Base-by-base conservation (phyloP, 306 rosid genomes). In the Glycine latifolia region DNA sequence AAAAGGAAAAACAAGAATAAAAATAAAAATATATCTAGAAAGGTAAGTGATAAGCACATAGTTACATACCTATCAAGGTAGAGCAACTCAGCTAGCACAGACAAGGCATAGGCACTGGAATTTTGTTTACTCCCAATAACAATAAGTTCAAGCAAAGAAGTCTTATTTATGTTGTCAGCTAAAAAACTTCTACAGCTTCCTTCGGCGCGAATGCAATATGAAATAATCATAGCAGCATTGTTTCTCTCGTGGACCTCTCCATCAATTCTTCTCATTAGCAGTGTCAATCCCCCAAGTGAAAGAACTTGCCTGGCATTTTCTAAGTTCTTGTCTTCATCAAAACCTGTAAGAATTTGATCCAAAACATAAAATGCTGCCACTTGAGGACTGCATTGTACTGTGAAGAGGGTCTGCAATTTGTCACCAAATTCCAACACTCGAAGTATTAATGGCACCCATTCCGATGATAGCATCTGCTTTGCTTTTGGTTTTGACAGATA, bases 391-490 rank as follows among this genome's bases (percentile, higher is more conserved):
- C 97, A 92, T 44, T 70, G 90, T 2, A 94, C 90, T 3, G 93
- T 86, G 89, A 94, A 94, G 48, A 94, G 87, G 43, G 88, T 94
- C 77, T 94, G 97, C 81, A 86, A 13, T 69, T 91, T 93, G 44
- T 88, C 93, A 26, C 98, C 97, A 52, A 92, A 94, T 83, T 92
- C 97, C 11, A 91, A 74, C 12, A 94, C 97, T 74, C 97, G 81
- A 76, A 94, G 98, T 41, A 89, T 87, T 55, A 94, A 67, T 14
- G 98, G 94, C 81, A 89, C 89, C 97, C 97, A 94, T 79, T 92
- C 93, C 0, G 84, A 77, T 10, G 97, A 90, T 82, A 90, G 62
- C 98, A 94, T 90, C 77, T 92, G 97, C 56, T 92, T 91, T 33
- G 98, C 97, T 81, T 75, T 84, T 39, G 98, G 97, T 79, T 88